Evolutionary conservation across 2,329 filamentous ascomycete species (phyloP).

Genomic region (Phaeosphaeria sp.): DNA sequence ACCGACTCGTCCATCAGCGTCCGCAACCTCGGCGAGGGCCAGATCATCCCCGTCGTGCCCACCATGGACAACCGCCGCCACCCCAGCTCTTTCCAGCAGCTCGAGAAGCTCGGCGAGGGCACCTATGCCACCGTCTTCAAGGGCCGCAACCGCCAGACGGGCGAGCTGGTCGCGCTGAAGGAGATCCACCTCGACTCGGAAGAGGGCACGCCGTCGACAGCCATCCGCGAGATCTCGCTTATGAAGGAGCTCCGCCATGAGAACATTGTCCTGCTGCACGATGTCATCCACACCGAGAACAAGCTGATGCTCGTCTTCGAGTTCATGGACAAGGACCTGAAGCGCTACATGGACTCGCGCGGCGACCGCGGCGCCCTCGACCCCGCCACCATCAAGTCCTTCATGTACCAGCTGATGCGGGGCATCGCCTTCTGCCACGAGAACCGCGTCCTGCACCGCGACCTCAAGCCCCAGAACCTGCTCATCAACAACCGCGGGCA

Average conservation of each 20-base stretch:
- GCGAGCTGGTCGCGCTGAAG: conserved; percentile 94
- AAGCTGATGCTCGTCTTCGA: conserved; percentile 99
- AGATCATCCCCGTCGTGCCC: conserved; percentile 37
- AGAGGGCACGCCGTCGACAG: conserved; percentile 95
- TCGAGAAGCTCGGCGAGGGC: conserved; percentile 96
- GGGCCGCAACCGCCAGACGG: conserved; percentile 94
- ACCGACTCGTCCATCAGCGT: conserved; percentile 61
- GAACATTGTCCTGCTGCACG: conserved; percentile 95
- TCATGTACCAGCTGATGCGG: conserved; percentile 96
- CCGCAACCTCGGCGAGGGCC: conserved; percentile 54
- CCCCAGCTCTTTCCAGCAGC: conserved; percentile 97
- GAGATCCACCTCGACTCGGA: conserved; percentile 99
- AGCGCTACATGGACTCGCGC: conserved; percentile 97
- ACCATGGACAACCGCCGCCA: conserved; percentile 90
- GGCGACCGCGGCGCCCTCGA: conserved; percentile 90
- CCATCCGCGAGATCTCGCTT: conserved; percentile 96
- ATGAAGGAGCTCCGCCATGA: conserved; percentile 99
- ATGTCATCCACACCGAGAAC: conserved; percentile 99
- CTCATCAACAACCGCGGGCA: conserved; percentile 92
- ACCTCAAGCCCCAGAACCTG: conserved; percentile 95
- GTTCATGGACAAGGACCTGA: conserved; percentile 97
- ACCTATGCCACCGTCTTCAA: conserved; percentile 99
- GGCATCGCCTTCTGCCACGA: conserved; percentile 99
- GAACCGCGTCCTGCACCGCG: conserved; percentile 92
- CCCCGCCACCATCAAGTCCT: conserved; percentile 91